Evolutionary conservation across 768 basidiomycete genomes (phyloP), one percentile per base, ranked within the genome.

Genomic region (Suillus variegatus): DNA sequence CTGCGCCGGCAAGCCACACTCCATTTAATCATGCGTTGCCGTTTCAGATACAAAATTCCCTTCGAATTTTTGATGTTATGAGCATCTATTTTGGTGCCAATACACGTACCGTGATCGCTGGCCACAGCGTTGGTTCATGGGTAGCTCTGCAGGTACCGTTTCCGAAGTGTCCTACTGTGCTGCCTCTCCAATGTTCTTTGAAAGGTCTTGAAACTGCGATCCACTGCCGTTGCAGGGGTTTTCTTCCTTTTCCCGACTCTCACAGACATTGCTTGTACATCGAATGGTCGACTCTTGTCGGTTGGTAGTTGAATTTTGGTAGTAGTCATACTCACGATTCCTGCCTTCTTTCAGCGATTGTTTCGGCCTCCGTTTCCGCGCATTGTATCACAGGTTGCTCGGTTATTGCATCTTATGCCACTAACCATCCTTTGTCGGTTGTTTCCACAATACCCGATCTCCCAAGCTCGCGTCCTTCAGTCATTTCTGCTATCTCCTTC

Each of bases 61-160:
- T 89, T 32, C 84, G 87, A 64, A 82, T 87, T 1, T 73, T 90
- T 6, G 84, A 88, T 55, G 76, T 80, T 20, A 66, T 86, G 3
- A 69, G 54, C 43, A 62, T 72, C 18, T 68, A 63, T n/a, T 83
- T 77, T 69, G 68, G 75, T 13, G 35, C 66, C n/a, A 66, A 72
- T 8, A 74, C 78, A 14, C 81, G 74, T 64, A 72, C 88, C 35
- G 73, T 88, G 20, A 28, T 90, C 0, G 72, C 83, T 25, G 89
- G 88, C 10, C 92, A 94, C 67, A 91, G 89, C 62, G 84, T 93
- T 16, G 92, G 92, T 2, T 77, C 85, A 2, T 94, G 91, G 90
- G 79, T 94, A 61, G 73, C 82, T 5, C 71, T 86, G 38, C 85
- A 92, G 79, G 88, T 85, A 43, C 68, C 69, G 43, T 60, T 64